Evolutionary conservation across 768 basidiomycete genomes (phyloP).

Genomic region (Tricholoma hemisulphureum): DNA sequence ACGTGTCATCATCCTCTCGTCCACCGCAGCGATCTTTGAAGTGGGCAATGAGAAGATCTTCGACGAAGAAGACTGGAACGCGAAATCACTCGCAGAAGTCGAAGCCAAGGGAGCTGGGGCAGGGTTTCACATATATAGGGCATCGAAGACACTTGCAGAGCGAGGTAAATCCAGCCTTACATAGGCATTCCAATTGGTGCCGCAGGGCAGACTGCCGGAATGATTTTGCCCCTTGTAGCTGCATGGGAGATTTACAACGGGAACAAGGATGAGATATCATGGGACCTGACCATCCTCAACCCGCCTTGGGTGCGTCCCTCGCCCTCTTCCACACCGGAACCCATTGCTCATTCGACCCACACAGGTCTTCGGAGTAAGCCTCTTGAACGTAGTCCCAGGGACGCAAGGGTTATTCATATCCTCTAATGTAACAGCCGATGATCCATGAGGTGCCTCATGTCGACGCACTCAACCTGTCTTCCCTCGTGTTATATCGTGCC

Average conservation of each 20-base stretch:
- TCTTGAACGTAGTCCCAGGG: background rate
- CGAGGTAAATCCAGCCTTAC: conserved; percentile 32
- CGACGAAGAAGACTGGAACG: conserved; percentile 62
- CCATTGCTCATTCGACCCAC: background rate
- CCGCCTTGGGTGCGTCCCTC: conserved; percentile 49
- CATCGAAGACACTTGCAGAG: conserved; percentile 70
- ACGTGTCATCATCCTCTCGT: conserved; percentile 69
- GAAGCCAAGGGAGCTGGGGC: conserved; percentile 50
- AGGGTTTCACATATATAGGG: conserved; percentile 46
- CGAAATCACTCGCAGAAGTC: conserved; percentile 41
- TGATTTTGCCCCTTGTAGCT: conserved; percentile 25
- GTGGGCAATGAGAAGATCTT: conserved; percentile 28
- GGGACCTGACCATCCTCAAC: conserved; percentile 54
- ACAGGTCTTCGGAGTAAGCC: conserved; percentile 33
- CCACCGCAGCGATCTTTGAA: conserved; percentile 47
- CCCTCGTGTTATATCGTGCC: conserved; percentile 28
- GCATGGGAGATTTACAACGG: conserved; percentile 43
- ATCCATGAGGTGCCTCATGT: conserved; percentile 40
- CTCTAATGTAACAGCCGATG: conserved; percentile 29
- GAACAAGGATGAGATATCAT: conserved; percentile 41
- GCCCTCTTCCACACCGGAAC: background rate
- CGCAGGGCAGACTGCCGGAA: background rate
- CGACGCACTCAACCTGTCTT: conserved; percentile 39
- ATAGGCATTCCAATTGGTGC: background rate
- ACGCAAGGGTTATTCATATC: background rate